Evolutionary conservation across 2,329 filamentous ascomycete genomes (phyloP).

Genomic region (Nemania sp.): DNA sequence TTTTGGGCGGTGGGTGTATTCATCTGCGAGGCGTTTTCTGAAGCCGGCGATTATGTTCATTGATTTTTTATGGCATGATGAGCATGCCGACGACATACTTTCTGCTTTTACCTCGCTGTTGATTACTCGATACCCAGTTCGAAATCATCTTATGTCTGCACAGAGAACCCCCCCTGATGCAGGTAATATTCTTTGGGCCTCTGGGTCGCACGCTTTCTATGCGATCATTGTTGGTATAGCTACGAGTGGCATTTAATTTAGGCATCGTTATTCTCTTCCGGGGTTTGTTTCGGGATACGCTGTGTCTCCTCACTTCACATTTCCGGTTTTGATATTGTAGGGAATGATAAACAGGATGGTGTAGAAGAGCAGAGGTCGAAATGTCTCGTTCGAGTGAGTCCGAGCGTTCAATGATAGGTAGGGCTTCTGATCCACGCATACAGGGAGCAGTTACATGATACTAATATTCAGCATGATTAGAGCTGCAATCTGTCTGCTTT

Average conservation of each 20-base stretch:
- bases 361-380: too few species aligned
- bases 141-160: constrained; percentile 12
- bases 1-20: constrained; percentile 1
- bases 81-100: constrained; percentile 1
- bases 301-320: background rate
- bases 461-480: too few species aligned
- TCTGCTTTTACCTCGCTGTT: constrained; percentile 10
- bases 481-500: too few species aligned
- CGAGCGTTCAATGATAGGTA: too few species aligned
- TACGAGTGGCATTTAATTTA: background rate
- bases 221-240: background rate
- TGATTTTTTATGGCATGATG: constrained; percentile 1
- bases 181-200: background rate
- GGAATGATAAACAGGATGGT: background rate
- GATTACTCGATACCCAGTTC: constrained; percentile 25
- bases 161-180: constrained; percentile 4
- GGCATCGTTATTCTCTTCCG: too few species aligned
- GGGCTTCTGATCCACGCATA: too few species aligned
- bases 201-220: background rate
- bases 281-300: background rate
- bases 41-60: constrained; percentile 21
- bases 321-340: background rate
- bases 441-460: too few species aligned
- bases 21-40: constrained; percentile 1
- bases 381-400: too few species aligned